Percentiles rank a stretch among this genome's conserved stretches.
phyloP scores from a whole-genome alignment of 108 stramenopile species.

The Tribonema minus region DNA sequence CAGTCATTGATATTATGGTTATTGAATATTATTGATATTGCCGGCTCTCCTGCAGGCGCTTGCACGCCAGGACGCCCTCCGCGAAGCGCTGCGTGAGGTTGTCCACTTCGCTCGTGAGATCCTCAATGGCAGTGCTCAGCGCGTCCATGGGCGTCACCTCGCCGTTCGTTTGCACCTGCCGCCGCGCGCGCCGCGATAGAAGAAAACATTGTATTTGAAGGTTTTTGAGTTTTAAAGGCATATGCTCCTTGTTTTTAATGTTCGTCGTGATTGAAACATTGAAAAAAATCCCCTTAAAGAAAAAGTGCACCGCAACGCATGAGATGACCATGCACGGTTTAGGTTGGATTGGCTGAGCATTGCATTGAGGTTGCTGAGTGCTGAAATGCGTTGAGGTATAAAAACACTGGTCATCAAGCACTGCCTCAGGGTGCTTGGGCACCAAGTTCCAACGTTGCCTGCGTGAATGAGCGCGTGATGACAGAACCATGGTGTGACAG shows the following conservation, averaged over 20 bases:
- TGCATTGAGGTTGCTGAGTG: too few species aligned
- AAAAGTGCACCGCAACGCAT: neutral
- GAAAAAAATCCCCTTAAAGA: neutral
- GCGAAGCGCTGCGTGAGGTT: slow-evolving; percentile 10
- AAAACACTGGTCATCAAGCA: too few species aligned
- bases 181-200: too few species aligned
- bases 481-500: too few species aligned
- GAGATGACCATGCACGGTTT: neutral
- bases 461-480: too few species aligned
- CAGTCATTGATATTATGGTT: too few species aligned
- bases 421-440: too few species aligned
- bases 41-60: neutral
- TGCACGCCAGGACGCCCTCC: slow-evolving; percentile 1
- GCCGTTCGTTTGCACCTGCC: slow-evolving; percentile 32
- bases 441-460: too few species aligned
- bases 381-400: too few species aligned
- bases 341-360: neutral
- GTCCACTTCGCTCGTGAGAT: slow-evolving; percentile 32
- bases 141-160: slow-evolving; percentile 34
- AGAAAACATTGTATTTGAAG: neutral
- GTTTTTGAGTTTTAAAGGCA: neutral
- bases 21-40: too few species aligned
- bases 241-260: neutral
- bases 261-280: neutral
- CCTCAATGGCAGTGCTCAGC: slow-evolving; percentile 17